Evolutionary conservation across 306 rosid species (phyloP).

Genomic region (Nissolia schottii): DNA sequence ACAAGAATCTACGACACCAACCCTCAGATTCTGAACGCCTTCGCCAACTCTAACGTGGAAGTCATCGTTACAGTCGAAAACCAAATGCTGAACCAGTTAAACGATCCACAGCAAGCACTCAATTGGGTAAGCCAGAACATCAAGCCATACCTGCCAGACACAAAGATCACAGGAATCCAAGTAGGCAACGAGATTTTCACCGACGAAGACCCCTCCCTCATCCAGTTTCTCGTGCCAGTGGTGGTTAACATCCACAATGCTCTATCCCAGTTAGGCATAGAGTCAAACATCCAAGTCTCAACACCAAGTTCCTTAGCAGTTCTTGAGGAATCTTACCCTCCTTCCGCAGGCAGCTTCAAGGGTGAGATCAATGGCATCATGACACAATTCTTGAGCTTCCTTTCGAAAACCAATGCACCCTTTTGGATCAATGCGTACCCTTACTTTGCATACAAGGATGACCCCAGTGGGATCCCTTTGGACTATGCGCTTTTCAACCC

Average conservation of each 20-base stretch:
- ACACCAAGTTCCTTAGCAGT: constrained; percentile 75
- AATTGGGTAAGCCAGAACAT: constrained; percentile 78
- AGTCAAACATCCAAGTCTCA: constrained; percentile 60
- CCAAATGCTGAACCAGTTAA: constrained; percentile 48
- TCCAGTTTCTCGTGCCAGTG: constrained; percentile 71
- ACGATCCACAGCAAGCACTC: constrained; percentile 72
- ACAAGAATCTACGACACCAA: constrained; percentile 93
- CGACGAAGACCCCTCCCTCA: constrained; percentile 37
- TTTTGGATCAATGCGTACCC: constrained; percentile 96
- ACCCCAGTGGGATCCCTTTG: constrained; percentile 51
- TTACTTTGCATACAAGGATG: constrained; percentile 75
- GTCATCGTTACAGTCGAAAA: constrained; percentile 83
- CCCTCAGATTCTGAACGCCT: constrained; percentile 57
- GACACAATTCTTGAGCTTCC: constrained; percentile 55
- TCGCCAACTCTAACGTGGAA: constrained; percentile 70
- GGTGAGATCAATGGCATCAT: constrained; percentile 50
- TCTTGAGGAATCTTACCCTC: constrained; percentile 79
- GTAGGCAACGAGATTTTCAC: constrained; percentile 90
- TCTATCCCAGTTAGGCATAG: constrained; percentile 51
- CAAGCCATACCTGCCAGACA: constrained; percentile 70
- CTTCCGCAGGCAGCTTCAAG: constrained; percentile 90
- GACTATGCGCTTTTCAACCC: constrained; percentile 74
- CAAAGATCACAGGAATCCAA: constrained; percentile 81
- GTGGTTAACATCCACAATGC: constrained; percentile 71
- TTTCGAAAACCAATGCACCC: constrained; percentile 70